Conservation (phyloP, 306 rosid genomes). For the Casuarina glauca region DNA sequence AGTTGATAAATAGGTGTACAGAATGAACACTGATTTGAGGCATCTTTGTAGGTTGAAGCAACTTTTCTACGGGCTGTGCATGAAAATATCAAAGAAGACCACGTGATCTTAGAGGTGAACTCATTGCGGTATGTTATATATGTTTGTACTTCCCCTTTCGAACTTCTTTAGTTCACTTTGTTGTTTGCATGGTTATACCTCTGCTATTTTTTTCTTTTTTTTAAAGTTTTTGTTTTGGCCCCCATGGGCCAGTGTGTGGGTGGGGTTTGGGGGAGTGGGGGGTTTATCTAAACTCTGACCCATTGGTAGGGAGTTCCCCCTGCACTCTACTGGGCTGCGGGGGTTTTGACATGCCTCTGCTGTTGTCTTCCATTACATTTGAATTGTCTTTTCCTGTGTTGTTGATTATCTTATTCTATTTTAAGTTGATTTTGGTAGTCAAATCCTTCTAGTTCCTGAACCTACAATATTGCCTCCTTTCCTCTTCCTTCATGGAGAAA, state of each 20-base stretch:
- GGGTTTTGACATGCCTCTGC: not conserved
- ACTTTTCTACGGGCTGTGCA: conserved; percentile 90
- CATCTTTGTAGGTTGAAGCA: conserved; percentile 80
- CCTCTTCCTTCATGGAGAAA: not conserved
- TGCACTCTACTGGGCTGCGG: no score
- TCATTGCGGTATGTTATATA: conserved; percentile 66
- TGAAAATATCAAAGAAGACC: conserved; percentile 73
- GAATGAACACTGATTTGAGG: conserved; percentile 16
- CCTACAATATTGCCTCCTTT: not conserved
- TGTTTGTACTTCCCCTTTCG: not conserved
- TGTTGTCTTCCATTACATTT: not conserved
- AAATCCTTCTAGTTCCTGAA: not conserved
- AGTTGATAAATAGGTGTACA: conserved; percentile 11
- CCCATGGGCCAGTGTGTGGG: no score
- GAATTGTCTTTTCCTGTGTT: not conserved
- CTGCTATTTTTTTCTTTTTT: not conserved
- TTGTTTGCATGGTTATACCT: not conserved
- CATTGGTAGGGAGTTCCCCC: no score
- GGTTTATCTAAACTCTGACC: no score
- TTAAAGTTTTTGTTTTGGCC: no score
- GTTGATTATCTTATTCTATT: not conserved
- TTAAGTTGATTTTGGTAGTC: not conserved
- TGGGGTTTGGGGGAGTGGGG: no score
- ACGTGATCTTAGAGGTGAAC: conserved; percentile 80
- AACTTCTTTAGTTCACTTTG: not conserved